Evolutionary conservation across 73 alveolate genomes (phyloP).

Genomic region (Symbiodinium pilosum): DNA sequence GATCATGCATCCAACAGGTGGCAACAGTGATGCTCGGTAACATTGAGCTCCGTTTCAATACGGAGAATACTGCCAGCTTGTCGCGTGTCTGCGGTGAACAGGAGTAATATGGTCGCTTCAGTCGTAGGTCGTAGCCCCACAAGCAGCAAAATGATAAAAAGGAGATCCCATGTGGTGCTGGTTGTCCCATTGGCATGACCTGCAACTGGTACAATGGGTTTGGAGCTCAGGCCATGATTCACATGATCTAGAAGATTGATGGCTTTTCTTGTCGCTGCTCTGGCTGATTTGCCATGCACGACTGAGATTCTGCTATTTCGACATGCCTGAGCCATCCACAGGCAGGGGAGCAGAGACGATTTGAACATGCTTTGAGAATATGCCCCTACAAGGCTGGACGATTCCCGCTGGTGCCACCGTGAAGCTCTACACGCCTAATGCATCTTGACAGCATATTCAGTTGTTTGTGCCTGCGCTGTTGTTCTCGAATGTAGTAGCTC

Average conservation of each 20-base stretch:
- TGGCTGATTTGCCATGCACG: background rate
- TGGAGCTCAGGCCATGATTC: too few species aligned
- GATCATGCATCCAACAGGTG: slow-evolving; percentile 66
- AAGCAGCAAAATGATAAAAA: too few species aligned
- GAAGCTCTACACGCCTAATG: slow-evolving; percentile 50
- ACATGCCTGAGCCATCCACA: slow-evolving; percentile 25
- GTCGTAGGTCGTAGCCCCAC: too few species aligned
- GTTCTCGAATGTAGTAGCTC: too few species aligned
- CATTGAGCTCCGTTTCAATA: too few species aligned
- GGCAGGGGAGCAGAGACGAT: background rate
- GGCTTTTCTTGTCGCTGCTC: too few species aligned
- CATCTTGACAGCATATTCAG: too few species aligned
- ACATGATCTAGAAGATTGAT: too few species aligned
- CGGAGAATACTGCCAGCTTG: background rate
- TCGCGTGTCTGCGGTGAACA: background rate
- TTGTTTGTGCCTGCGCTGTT: too few species aligned
- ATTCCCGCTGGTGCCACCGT: slow-evolving; percentile 33
- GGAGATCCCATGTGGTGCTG: slow-evolving; percentile 68
- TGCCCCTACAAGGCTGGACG: slow-evolving; percentile 42
- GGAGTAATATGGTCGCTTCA: background rate
- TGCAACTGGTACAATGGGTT: slow-evolving; percentile 25
- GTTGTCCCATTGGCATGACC: slow-evolving; percentile 61
- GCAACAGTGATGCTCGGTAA: slow-evolving; percentile 44
- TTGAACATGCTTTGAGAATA: background rate
- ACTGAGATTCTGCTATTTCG: slow-evolving; percentile 59